phyloP scores from a whole-genome alignment of 495 filamentous ascomycete genomes.

The Talaromyces nanjingensis region DNA sequence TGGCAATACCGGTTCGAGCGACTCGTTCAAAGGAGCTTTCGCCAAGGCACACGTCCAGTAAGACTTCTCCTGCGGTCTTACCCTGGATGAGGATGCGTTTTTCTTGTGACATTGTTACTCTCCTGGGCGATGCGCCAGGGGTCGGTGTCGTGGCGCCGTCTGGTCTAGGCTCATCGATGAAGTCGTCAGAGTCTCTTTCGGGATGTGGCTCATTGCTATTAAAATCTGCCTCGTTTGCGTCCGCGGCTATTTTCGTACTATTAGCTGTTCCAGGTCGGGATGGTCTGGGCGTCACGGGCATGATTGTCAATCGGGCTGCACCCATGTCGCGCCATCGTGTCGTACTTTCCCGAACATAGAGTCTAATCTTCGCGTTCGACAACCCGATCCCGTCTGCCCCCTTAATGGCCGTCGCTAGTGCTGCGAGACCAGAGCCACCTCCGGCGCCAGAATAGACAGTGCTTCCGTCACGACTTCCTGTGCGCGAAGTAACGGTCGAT shows the following conservation, averaged over 20 bases:
- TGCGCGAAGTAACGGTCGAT: constrained; percentile 51
- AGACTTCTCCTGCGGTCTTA: constrained; percentile 56
- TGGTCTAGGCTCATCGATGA: neutral
- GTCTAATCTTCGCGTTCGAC: constrained; percentile 70
- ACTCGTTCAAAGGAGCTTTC: constrained; percentile 79
- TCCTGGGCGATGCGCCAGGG: constrained; percentile 28
- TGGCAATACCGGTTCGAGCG: constrained; percentile 74
- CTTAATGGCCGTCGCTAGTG: constrained; percentile 47
- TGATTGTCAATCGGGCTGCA: constrained; percentile 72
- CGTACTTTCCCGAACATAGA: constrained; percentile 69
- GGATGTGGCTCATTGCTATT: neutral
- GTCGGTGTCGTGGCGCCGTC: constrained; percentile 4
- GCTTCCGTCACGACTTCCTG: constrained; percentile 50
- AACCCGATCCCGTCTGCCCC: constrained; percentile 51
- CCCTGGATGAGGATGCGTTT: constrained; percentile 75
- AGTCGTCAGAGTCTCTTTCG: neutral
- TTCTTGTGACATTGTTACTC: constrained; percentile 40
- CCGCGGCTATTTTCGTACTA: constrained; percentile 12
- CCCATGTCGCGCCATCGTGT: constrained; percentile 90
- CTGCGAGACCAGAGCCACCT: constrained; percentile 49
- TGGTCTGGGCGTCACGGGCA: constrained; percentile 55
- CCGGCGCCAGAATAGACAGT: constrained; percentile 49
- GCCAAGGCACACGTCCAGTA: constrained; percentile 78
- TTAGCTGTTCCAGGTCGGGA: constrained; percentile 28
- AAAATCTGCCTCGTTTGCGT: neutral